A percentile compares a stretch with the other conserved stretches of the same genome.
Conservation (phyloP, 169 alveolate species). For the Eimeria maxima region DNA sequence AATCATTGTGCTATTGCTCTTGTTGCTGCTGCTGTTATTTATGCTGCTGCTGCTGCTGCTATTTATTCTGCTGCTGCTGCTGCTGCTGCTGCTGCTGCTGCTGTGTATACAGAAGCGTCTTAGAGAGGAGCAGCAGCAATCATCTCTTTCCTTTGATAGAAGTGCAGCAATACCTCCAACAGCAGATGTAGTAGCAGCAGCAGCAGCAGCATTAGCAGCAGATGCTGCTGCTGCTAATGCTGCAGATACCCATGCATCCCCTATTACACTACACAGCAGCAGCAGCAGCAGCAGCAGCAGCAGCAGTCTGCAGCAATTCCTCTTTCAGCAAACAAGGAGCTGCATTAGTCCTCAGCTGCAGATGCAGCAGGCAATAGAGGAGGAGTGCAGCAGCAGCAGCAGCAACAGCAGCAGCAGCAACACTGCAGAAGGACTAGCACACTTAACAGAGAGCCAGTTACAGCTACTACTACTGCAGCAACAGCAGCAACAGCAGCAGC, state of each 20-base stretch:
- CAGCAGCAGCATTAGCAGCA: conserved; percentile 29
- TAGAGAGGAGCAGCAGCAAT: not conserved
- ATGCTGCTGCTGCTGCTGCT: no score
- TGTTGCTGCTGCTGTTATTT: no score
- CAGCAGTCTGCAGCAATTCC: no score
- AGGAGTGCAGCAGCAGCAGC: not conserved
- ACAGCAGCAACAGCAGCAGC: conserved; percentile 40
- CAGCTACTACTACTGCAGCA: not conserved
- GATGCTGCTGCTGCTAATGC: conserved; percentile 16
- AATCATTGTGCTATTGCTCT: no score
- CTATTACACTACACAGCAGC: not conserved
- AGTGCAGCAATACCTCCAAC: not conserved
- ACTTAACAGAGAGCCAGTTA: not conserved
- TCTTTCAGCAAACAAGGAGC: no score
- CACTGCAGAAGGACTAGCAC: not conserved
- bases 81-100: conserved; percentile 37
- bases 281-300: conserved; percentile 13
- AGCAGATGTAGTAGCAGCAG: not conserved
- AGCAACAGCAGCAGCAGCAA: not conserved
- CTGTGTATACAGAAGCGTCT: not conserved
- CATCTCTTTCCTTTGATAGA: not conserved
- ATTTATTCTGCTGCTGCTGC: not conserved
- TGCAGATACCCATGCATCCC: not conserved
- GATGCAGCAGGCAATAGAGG: not conserved
- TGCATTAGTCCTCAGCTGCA: not conserved